These are phyloP conservation scores for Crotalaria pallida DNA, from an alignment of 306 rosid species.

Conservation along the genomic window DNA sequence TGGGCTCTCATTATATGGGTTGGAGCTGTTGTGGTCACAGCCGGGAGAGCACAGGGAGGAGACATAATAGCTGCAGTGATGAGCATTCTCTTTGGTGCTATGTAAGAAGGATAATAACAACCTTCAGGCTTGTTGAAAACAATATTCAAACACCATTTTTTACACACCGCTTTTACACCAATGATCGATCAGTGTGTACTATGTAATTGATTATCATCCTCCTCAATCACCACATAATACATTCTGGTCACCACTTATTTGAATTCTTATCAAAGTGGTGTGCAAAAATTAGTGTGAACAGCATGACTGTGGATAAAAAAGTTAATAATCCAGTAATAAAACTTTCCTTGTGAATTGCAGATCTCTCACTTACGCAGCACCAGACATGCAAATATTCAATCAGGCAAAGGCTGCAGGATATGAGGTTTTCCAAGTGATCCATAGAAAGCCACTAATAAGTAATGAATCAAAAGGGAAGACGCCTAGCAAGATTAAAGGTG, in stretches of 20 bases:
- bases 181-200: no score
- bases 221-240: neutral
- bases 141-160: neutral
- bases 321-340: neutral
- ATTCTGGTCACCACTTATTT: neutral
- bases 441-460: constrained; percentile 57
- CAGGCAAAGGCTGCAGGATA: constrained; percentile 87
- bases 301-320: neutral
- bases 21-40: constrained; percentile 73
- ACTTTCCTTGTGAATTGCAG: constrained; percentile 33
- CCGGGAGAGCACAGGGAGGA: constrained; percentile 61
- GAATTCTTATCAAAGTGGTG: neutral
- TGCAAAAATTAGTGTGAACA: neutral
- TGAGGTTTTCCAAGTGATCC: constrained; percentile 75
- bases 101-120: constrained; percentile 39
- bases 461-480: constrained; percentile 39
- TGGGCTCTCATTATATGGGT: constrained; percentile 86
- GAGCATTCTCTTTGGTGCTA: constrained; percentile 94
- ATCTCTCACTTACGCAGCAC: constrained; percentile 82
- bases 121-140: neutral
- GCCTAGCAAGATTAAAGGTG: constrained; percentile 41
- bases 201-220: neutral
- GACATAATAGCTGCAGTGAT: constrained; percentile 68
- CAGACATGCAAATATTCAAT: constrained; percentile 83
- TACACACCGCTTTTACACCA: neutral